These are phyloP conservation scores for Umbilicus rupestris DNA, from an alignment of 164 flowering plant genomes.

Conservation along the genomic window DNA sequence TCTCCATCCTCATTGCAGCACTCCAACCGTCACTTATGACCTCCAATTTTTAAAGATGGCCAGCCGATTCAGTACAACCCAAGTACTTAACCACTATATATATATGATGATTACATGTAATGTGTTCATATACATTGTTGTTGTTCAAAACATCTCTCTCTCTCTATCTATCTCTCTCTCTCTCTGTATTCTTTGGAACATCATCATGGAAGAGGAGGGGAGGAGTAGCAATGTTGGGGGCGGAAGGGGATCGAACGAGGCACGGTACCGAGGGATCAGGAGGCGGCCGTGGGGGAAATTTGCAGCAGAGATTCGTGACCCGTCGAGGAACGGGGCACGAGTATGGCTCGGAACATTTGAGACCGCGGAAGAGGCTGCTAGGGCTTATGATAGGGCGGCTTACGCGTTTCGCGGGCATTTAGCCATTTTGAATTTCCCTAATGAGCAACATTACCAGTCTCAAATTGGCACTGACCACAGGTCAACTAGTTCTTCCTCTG, in stretches of 20 bases:
- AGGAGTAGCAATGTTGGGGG: background rate
- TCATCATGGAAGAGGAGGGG: background rate
- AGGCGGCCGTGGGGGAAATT: constrained; percentile 5
- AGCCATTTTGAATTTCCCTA: background rate
- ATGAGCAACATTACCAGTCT: background rate
- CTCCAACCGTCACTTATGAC: constrained; percentile 7
- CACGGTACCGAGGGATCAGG: background rate
- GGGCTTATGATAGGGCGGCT: background rate
- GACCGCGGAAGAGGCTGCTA: background rate
- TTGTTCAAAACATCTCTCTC: too few relatives aligned
- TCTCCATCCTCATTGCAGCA: background rate
- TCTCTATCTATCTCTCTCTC: too few relatives aligned
- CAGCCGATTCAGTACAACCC: background rate
- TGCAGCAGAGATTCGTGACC: constrained; percentile 1
- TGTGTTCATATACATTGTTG: background rate
- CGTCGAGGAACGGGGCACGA: background rate
- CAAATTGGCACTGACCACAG: background rate
- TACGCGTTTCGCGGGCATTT: background rate
- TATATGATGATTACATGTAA: background rate
- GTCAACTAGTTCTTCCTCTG: background rate
- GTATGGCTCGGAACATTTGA: background rate
- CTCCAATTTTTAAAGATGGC: background rate
- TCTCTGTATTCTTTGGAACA: background rate
- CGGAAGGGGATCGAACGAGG: background rate
- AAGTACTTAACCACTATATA: background rate